These are phyloP conservation scores for Actinomortierella ambigua DNA, from an alignment of 371 early-diverging fungal genomes.

Conservation along the genomic window DNA sequence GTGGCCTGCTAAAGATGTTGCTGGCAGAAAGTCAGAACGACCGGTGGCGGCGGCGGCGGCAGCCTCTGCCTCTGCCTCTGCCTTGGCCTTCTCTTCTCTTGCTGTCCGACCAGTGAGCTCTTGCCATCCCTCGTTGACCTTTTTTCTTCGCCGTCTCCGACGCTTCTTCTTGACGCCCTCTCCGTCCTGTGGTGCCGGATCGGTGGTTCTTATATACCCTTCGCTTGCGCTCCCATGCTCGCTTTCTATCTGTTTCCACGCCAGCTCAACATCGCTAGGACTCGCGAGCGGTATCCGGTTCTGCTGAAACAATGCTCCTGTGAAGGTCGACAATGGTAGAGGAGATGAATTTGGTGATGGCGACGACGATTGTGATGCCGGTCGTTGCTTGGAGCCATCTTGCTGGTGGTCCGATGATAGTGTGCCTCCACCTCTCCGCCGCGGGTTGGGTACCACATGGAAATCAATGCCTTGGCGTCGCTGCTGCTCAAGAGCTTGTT, in stretches of 20 bases:
- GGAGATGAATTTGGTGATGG: no score
- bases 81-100: constrained; percentile 37
- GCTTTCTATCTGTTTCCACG: no score
- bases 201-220: no score
- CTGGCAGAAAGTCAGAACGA: no score
- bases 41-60: not conserved
- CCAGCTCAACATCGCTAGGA: no score
- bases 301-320: no score
- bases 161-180: constrained; percentile 20
- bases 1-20: not conserved
- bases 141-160: constrained; percentile 42
- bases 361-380: no score
- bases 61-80: constrained; percentile 12
- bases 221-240: no score
- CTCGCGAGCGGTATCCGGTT: no score
- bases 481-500: constrained; percentile 44
- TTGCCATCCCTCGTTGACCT: constrained; percentile 47
- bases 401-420: no score
- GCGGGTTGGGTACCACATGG: constrained; percentile 22
- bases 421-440: not conserved
- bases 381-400: no score
- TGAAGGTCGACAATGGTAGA: no score
- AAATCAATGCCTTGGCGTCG: constrained; percentile 43
- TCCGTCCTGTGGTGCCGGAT: not conserved
- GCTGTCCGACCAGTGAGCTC: constrained; percentile 46